A percentile compares a stretch with the other conserved stretches of the same genome.
Conservation (phyloP, 2,329 filamentous ascomycete species). For the Fusarium nematophilum region DNA sequence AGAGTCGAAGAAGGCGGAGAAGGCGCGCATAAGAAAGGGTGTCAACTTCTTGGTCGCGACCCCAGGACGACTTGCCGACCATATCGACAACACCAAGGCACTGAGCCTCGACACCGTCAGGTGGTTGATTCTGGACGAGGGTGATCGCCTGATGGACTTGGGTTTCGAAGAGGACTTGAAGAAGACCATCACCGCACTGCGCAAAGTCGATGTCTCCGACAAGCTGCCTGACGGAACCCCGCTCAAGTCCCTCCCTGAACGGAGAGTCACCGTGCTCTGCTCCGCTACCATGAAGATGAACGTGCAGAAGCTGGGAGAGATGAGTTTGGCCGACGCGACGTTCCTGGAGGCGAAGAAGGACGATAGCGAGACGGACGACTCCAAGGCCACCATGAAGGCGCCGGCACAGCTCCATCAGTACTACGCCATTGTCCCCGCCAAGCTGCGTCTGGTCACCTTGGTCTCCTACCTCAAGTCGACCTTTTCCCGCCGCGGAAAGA, state of each 20-base stretch:
- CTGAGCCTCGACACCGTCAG: slow-evolving; percentile 88
- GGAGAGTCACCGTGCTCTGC: slow-evolving; percentile 88
- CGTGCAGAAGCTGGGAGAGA: slow-evolving; percentile 91
- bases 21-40: slow-evolving; percentile 91
- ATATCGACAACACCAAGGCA: slow-evolving; percentile 90
- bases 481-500: slow-evolving; percentile 87
- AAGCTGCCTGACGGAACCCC: slow-evolving; percentile 68
- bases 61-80: slow-evolving; percentile 89
- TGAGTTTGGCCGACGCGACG: slow-evolving; percentile 91
- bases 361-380: slow-evolving; percentile 57
- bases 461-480: slow-evolving; percentile 85
- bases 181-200: slow-evolving; percentile 84
- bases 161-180: slow-evolving; percentile 96
- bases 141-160: slow-evolving; percentile 97
- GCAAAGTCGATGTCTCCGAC: slow-evolving; percentile 69
- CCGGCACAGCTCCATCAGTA: slow-evolving; percentile 95
- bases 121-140: slow-evolving; percentile 95
- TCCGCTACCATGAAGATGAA: slow-evolving; percentile 99
- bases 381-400: slow-evolving; percentile 74
- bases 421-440: slow-evolving; percentile 87
- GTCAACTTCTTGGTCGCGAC: slow-evolving; percentile 97
- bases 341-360: slow-evolving; percentile 79
- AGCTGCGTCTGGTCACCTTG: slow-evolving; percentile 89
- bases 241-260: slow-evolving; percentile 74
- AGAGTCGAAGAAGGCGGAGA: slow-evolving; percentile 82